Percentiles rank a stretch among this genome's conserved stretches.
Conservation (phyloP, 805 yeast genomes). For the Brettanomyces anomalus region DNA sequence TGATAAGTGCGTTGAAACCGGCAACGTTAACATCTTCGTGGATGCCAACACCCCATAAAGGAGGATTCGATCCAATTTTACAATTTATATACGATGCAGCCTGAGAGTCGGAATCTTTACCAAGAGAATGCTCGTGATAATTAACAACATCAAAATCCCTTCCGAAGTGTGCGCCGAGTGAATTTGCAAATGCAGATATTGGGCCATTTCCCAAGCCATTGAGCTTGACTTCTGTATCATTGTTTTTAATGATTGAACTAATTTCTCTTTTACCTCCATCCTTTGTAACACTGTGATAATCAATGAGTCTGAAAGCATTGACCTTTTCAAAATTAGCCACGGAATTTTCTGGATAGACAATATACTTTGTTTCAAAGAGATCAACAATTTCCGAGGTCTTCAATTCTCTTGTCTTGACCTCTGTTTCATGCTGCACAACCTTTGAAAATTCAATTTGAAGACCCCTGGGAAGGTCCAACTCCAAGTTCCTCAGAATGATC, state of each 20-base stretch:
- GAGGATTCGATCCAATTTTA: slow-evolving; percentile 2
- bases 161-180: slow-evolving; percentile 40
- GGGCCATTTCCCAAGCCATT: slow-evolving; percentile 77
- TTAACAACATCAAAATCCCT: slow-evolving; percentile 51
- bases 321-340: slow-evolving; percentile 9
- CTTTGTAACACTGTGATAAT: slow-evolving; percentile 21
- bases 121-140: slow-evolving; percentile 76
- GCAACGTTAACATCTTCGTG: slow-evolving; percentile 50
- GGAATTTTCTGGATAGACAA: slow-evolving; percentile 20
- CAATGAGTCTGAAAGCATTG: slow-evolving; percentile 16
- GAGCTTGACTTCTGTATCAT: slow-evolving; percentile 24
- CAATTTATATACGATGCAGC: slow-evolving; percentile 63
- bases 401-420: slow-evolving; percentile 63
- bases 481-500: slow-evolving; percentile 69
- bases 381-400: slow-evolving; percentile 53
- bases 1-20: slow-evolving; percentile 40
- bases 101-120: slow-evolving; percentile 57
- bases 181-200: slow-evolving; percentile 64
- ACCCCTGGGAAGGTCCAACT: slow-evolving; percentile 73
- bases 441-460: slow-evolving; percentile 69
- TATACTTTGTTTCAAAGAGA: slow-evolving; percentile 55
- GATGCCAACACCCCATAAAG: slow-evolving; percentile 49
- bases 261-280: slow-evolving; percentile 34
- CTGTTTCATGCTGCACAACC: slow-evolving; percentile 63
- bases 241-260: slow-evolving; percentile 39